Conservation (phyloP, 2,329 filamentous ascomycete genomes). For the Amauroascus niger region DNA sequence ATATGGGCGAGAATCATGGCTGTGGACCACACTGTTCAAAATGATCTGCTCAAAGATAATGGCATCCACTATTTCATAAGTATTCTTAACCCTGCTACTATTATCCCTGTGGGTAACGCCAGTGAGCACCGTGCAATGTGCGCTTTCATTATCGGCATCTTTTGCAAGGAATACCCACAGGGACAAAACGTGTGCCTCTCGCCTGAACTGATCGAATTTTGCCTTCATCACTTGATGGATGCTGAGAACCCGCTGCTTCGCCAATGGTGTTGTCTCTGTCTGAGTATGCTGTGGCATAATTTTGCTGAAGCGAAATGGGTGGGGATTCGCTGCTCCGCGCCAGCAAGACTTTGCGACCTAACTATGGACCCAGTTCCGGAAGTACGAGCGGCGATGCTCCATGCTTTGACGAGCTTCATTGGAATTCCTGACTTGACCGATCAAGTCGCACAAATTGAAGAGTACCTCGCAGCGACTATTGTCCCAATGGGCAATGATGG, state of each 20-base stretch:
- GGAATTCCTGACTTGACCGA: constrained; percentile 88
- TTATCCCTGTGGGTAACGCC: constrained; percentile 73
- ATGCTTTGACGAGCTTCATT: constrained; percentile 87
- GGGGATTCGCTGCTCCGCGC: constrained; percentile 81
- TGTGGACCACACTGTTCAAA: constrained; percentile 87
- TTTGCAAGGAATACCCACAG: constrained; percentile 88
- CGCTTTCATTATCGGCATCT: constrained; percentile 92
- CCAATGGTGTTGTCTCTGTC: constrained; percentile 91
- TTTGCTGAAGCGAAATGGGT: constrained; percentile 90
- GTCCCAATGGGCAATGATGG: constrained; percentile 89
- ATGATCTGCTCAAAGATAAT: constrained; percentile 89
- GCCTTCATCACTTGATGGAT: constrained; percentile 72
- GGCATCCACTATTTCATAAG: constrained; percentile 95
- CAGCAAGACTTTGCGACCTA: constrained; percentile 67
- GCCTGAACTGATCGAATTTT: constrained; percentile 81
- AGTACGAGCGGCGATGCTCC: constrained; percentile 84
- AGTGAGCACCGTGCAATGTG: constrained; percentile 98
- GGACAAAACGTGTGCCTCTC: constrained; percentile 87
- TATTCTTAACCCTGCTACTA: constrained; percentile 75
- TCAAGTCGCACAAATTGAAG: constrained; percentile 82
- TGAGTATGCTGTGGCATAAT: constrained; percentile 89
- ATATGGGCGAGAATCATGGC: constrained; percentile 96
- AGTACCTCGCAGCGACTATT: constrained; percentile 78
- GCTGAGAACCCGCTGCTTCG: constrained; percentile 77
- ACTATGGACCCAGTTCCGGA: constrained; percentile 81